Percentiles rank a stretch among this genome's conserved stretches.
Evolutionary conservation across 2,329 filamentous ascomycete genomes (phyloP).

Genomic region (Metarhizium robertsii): DNA sequence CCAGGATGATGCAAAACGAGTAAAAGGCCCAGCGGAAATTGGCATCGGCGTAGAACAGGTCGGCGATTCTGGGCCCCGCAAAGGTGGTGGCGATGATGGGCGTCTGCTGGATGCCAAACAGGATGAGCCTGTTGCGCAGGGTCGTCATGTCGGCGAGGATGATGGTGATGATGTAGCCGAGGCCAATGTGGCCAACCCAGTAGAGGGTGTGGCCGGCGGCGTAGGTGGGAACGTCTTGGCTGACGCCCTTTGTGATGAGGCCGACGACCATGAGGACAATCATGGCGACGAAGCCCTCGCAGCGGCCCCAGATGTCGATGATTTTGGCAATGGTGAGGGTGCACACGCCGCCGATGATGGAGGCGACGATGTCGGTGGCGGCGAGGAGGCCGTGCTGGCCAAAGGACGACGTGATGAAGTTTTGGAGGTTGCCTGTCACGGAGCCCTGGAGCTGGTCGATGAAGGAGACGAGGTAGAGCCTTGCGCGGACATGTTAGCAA

Average conservation of each 20-base stretch:
- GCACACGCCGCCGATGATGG: constrained; percentile 28
- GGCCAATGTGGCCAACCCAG: no score
- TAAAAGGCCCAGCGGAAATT: no score
- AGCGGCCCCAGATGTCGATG: constrained; percentile 39
- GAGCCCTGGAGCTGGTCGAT: constrained; percentile 25
- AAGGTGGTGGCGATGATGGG: no score
- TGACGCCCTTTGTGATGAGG: constrained; percentile 55
- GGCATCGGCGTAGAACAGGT: no score
- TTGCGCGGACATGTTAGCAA: no score
- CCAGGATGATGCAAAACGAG: no score
- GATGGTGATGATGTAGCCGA: no score
- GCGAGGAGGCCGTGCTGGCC: constrained; percentile 56
- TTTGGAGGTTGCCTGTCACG: constrained; percentile 40
- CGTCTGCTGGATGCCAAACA: no score
- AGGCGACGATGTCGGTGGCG: constrained; percentile 53
- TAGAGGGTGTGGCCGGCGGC: constrained; percentile 38
- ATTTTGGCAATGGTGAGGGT: constrained; percentile 36
- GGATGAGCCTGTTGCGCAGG: constrained; percentile 22
- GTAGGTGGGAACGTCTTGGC: constrained; percentile 47
- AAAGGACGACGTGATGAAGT: constrained; percentile 59
- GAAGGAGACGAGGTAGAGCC: constrained; percentile 24
- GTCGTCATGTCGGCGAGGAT: no score
- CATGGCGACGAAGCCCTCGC: constrained; percentile 34
- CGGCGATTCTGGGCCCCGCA: no score
- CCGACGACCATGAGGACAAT: constrained; percentile 37